Conservation (phyloP, 139 green algal species). For the Volvox reticuliferus region DNA sequence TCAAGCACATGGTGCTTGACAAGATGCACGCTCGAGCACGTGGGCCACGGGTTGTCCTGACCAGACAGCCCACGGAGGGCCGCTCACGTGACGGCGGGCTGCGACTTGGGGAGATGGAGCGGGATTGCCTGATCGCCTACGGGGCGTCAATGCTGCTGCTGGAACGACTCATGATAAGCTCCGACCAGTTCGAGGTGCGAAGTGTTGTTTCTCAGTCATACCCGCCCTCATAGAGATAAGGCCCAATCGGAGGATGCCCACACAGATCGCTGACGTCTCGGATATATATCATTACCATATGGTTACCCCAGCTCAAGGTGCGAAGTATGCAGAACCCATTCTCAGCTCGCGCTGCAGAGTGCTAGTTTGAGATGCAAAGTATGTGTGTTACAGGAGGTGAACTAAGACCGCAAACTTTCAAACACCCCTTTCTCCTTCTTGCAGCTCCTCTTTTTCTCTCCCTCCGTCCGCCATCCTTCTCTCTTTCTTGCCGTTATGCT, state of each 20-base stretch:
- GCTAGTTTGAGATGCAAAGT: no score
- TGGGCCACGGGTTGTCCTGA: constrained; percentile 93
- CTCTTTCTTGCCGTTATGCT: no score
- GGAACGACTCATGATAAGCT: constrained; percentile 98
- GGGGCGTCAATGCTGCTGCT: constrained; percentile 92
- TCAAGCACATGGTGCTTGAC: constrained; percentile 99
- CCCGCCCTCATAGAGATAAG: no score
- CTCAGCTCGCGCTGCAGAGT: no score
- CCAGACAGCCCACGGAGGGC: constrained; percentile 97
- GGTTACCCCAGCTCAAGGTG: no score
- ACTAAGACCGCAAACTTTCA: neutral
- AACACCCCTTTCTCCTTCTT: neutral
- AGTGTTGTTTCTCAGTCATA: constrained; percentile 46
- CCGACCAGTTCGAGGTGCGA: constrained; percentile 94
- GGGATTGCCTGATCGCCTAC: constrained; percentile 97
- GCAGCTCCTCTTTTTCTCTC: neutral
- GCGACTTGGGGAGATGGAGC: constrained; percentile 97
- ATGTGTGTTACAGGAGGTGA: no score
- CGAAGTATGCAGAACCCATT: no score
- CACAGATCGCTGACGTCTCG: no score
- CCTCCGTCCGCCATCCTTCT: neutral
- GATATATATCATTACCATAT: no score
- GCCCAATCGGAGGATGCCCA: no score
- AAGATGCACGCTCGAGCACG: constrained; percentile 97
- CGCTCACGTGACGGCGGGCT: constrained; percentile 93